phyloP scores from a whole-genome alignment of 164 flowering plant species.

The Saururus chinensis region DNA sequence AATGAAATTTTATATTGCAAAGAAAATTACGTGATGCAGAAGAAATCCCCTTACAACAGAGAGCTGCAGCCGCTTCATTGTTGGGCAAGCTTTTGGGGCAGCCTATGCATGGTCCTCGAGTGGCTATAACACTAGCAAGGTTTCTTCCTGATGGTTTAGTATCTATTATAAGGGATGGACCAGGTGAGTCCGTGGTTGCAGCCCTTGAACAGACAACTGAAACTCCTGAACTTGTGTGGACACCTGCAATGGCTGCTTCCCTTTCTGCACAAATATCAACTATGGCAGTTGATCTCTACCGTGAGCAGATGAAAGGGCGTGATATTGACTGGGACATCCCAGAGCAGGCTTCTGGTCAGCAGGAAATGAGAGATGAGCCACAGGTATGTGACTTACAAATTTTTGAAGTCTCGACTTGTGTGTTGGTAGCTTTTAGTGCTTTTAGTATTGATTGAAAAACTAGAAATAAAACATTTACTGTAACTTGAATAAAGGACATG shows the following conservation, averaged over 20 bases:
- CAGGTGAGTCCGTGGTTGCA: constrained; percentile 90
- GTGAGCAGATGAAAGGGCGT: constrained; percentile 93
- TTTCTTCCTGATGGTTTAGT: constrained; percentile 98
- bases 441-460: neutral
- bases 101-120: constrained; percentile 99
- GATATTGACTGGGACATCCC: constrained; percentile 98
- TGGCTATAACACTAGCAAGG: constrained; percentile 87
- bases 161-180: constrained; percentile 86
- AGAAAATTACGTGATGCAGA: constrained; percentile 30
- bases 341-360: constrained; percentile 87
- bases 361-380: constrained; percentile 98
- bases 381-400: constrained; percentile 42
- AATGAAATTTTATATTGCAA: neutral
- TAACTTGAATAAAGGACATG: neutral
- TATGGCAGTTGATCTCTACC: constrained; percentile 84
- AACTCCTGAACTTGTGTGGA: constrained; percentile 99
- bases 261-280: constrained; percentile 89
- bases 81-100: constrained; percentile 92
- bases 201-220: constrained; percentile 92
- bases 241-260: constrained; percentile 99
- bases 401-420: no score
- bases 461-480: neutral
- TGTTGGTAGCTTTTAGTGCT: neutral
- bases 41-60: constrained; percentile 88
- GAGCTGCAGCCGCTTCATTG: constrained; percentile 95